Evolutionary conservation across 2,329 filamentous ascomycete species (phyloP), one percentile per base, ranked within the genome.

Genomic region (Aspergillus cejpii): DNA sequence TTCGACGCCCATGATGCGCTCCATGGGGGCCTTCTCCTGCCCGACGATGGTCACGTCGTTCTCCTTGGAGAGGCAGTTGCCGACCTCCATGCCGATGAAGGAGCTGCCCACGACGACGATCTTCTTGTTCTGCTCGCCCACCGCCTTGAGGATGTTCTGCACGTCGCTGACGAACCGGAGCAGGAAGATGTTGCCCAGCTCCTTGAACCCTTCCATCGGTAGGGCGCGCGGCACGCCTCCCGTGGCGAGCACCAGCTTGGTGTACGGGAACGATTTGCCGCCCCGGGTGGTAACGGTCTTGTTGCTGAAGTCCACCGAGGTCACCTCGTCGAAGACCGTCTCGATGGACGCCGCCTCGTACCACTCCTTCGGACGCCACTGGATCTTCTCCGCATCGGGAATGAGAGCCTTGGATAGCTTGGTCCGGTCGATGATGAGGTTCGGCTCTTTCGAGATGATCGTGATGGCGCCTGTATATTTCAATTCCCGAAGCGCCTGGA

Each of bases 1-100:
- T 62, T 87, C 68, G 46, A 79, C 76, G 42, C 92, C 92, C 65
- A 98, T 84, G 3, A 98, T 81, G 15, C 86, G 80, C 65, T 94
- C 87, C 52, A 97, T 78, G 0, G 92, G 91, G 10, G 81, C 81
- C 47, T 80, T 80, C 62, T 95, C 89, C 85, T 90, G 91, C 28
- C 92, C 92, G 17, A 98, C 74, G 31, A 97, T 81, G 6, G 85
- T 85, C 12, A 98, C 89, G 6, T 83, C 72, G 64, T 98, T 94
- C 58, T 85, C 84, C 57, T 84, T 85, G 36, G 85, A 83, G 0
- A 94, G 71, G 42, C 73, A 84, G 52, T 90, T 92, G 49, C 86
- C 91, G n/a, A 94, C 80, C 68, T 98, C 92, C 86, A 98, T 94
- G 31, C 92, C 92, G 61, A 98, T 98, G 68, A 98, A 98, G 0